Percentiles rank a stretch among this genome's conserved stretches.
Evolutionary conservation across 495 filamentous ascomycete genomes (phyloP).

Genomic region (Aspergillus leporis): DNA sequence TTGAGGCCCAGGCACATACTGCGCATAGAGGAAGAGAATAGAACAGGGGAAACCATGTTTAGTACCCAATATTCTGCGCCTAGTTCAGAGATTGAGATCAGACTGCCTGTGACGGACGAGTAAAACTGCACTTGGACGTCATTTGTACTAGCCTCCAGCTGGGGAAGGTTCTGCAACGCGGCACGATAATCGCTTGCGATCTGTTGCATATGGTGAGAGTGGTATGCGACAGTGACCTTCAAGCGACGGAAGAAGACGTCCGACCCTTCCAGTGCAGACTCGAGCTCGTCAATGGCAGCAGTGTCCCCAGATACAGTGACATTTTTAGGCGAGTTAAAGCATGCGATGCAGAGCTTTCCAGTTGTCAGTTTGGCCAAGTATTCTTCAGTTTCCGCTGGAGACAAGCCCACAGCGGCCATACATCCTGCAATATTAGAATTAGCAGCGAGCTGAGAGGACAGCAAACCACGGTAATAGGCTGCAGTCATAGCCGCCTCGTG

Average conservation of each 20-base stretch:
- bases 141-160: neutral
- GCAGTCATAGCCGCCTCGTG: neutral
- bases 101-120: neutral
- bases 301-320: conserved; percentile 44
- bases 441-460: neutral
- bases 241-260: conserved; percentile 14
- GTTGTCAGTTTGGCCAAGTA: neutral
- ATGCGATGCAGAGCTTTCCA: conserved; percentile 32
- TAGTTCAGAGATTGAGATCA: neutral
- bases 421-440: conserved; percentile 4
- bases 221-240: conserved; percentile 19
- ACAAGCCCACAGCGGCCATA: conserved; percentile 22
- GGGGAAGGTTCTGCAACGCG: neutral
- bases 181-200: conserved; percentile 12
- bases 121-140: neutral
- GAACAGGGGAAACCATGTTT: too few relatives aligned
- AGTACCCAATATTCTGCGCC: too few relatives aligned
- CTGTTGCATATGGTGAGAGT: conserved; percentile 30
- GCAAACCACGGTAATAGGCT: neutral
- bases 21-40: too few relatives aligned
- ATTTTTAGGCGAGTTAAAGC: conserved; percentile 38
- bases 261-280: neutral
- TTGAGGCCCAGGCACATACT: conserved; percentile 4
- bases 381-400: conserved; percentile 3
- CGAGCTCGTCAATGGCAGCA: conserved; percentile 31